Evolutionary conservation across 1,139 yeast genomes (phyloP).

Genomic region (Pneumocystis carinii): DNA sequence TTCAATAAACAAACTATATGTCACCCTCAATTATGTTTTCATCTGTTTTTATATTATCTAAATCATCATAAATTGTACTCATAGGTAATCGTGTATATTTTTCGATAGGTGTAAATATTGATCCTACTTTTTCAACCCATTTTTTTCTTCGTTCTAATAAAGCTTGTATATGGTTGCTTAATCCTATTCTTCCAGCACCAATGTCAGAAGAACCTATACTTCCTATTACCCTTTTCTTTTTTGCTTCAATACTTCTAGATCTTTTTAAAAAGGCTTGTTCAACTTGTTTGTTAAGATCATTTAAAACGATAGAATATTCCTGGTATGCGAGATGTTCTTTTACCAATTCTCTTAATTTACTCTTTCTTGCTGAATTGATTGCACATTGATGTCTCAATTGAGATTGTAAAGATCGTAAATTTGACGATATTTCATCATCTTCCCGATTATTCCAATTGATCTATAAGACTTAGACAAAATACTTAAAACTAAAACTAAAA

Average conservation of each 20-base stretch:
- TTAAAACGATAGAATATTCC: conserved; percentile 76
- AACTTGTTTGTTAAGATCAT: conserved; percentile 88
- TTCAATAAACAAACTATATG: neutral
- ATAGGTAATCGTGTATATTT: conserved; percentile 15
- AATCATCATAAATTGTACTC: neutral
- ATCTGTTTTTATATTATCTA: neutral
- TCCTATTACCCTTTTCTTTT: conserved; percentile 35
- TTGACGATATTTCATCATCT: conserved; percentile 88
- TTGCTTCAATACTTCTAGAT: conserved; percentile 65
- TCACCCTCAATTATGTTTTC: neutral
- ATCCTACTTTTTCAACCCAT: conserved; percentile 85
- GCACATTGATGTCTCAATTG: conserved; percentile 48
- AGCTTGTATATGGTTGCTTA: conserved; percentile 59
- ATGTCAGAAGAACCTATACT: conserved; percentile 6
- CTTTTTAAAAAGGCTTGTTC: conserved; percentile 87
- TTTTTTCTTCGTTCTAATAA: conserved; percentile 70
- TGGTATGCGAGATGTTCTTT: conserved; percentile 92
- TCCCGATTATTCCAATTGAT: conserved; percentile 42
- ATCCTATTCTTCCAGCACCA: conserved; percentile 5
- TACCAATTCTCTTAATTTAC: conserved; percentile 52
- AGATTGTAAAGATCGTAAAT: conserved; percentile 56
- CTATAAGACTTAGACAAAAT: conserved; percentile 16
- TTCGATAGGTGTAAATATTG: conserved; percentile 50
- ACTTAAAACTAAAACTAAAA: conserved; percentile 4
- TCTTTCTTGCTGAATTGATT: conserved; percentile 54